Evolutionary conservation across 2,329 filamentous ascomycete species (phyloP).

Genomic region (Orbilia brochopaga): DNA sequence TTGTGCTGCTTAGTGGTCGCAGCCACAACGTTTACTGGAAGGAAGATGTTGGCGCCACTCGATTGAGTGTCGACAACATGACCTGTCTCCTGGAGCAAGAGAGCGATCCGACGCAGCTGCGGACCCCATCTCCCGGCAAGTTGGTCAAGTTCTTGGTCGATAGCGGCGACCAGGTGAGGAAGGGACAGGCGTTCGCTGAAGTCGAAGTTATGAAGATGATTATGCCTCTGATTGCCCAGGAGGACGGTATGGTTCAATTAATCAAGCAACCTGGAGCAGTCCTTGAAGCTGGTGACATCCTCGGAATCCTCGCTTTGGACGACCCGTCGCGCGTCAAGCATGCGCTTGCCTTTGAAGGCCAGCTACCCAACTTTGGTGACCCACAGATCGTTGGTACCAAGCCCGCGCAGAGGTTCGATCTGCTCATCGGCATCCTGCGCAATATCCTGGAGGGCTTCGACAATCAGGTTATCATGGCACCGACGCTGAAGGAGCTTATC

Average conservation of each 20-base stretch:
- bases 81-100: conserved; percentile 97
- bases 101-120: conserved; percentile 96
- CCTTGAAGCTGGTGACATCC: conserved; percentile 94
- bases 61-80: conserved; percentile 95
- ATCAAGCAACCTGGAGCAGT: conserved; percentile 99
- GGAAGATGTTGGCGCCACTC: conserved; percentile 94
- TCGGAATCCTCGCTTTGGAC: conserved; percentile 94
- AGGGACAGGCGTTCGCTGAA: conserved; percentile 91
- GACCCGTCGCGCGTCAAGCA: conserved; percentile 97
- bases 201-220: conserved; percentile 99
- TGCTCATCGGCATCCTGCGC: conserved; percentile 76
- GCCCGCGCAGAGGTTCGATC: conserved; percentile 82
- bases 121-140: conserved; percentile 93
- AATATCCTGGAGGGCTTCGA: conserved; percentile 94
- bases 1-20: conserved; percentile 86
- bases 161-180: conserved; percentile 89
- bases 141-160: conserved; percentile 97
- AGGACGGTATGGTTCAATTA: conserved; percentile 94
- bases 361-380: conserved; percentile 83
- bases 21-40: conserved; percentile 99
- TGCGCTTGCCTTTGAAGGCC: conserved; percentile 88
- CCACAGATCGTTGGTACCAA: conserved; percentile 89
- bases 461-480: conserved; percentile 94
- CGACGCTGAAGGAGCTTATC: conserved; percentile 85
- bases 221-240: conserved; percentile 94